Percentiles rank a stretch among this genome's conserved stretches.
Conservation (phyloP, 306 rosid genomes). For the Castanopsis chinensis region DNA sequence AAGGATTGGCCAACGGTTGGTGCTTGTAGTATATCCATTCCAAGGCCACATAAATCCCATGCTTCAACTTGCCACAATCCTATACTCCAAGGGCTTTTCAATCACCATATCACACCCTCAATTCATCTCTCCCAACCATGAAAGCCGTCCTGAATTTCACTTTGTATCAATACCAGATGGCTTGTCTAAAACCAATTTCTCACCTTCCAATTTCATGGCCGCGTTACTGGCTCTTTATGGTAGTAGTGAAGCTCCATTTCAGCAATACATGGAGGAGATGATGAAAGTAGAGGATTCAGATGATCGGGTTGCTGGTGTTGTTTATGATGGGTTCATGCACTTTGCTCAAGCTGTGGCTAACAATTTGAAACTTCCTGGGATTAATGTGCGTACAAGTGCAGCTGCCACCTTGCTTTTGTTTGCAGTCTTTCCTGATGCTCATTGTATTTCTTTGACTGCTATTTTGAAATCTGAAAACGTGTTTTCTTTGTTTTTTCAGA, state of each 20-base stretch:
- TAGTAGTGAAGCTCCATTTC: too few relatives aligned
- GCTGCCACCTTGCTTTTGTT: not conserved
- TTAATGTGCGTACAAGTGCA: not conserved
- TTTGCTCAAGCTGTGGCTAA: not conserved
- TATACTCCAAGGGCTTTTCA: not conserved
- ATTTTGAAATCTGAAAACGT: not conserved
- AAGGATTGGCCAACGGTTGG: not conserved
- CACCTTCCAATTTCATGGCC: too few relatives aligned
- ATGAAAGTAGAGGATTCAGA: too few relatives aligned
- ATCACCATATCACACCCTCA: too few relatives aligned
- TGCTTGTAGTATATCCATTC: conserved; percentile 11
- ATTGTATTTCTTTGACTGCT: not conserved
- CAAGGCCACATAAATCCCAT: not conserved
- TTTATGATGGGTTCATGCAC: not conserved
- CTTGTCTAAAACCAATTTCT: too few relatives aligned
- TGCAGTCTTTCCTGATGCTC: not conserved
- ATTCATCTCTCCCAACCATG: too few relatives aligned
- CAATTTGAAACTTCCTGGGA: not conserved
- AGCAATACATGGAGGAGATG: too few relatives aligned
- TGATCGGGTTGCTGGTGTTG: too few relatives aligned
- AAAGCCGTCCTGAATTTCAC: too few relatives aligned
- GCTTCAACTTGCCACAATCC: too few relatives aligned
- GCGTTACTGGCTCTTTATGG: too few relatives aligned
- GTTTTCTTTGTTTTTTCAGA: not conserved
- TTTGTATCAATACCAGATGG: too few relatives aligned